Evolutionary conservation across 2,329 filamentous ascomycete genomes (phyloP), one percentile per base, ranked within the genome.

Genomic region (Aquanectria penicillioides): DNA sequence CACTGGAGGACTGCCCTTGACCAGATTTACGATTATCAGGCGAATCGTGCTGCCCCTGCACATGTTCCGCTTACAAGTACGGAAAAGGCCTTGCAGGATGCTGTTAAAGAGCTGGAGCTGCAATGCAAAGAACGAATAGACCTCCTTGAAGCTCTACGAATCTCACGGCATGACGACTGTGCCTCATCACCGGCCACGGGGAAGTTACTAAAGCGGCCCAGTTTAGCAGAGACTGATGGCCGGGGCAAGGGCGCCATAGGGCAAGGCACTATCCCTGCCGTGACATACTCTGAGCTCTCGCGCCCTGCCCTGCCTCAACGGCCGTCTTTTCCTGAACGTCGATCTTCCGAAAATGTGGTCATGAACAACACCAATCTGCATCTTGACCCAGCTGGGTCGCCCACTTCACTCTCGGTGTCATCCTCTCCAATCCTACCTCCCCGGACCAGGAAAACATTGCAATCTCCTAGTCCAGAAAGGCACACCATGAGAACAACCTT

Each of bases 41-140:
- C 91, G 57, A 91, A 90, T 74, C 89, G 88, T 71, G 83, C 91
- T 36, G 86, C 90, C 40, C 82, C 87, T 41, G 87, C 84, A 62
- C 91, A 91, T 72, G 80, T 83, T 11, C 88, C 92, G 17, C 87
- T 88, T 69, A 89, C 88, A 47, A 92, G 96, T 76, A 96, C 92
- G 2, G 94, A 98, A 73, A 90, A 86, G 69, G 89, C 92, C 3
- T 78, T 98, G 55, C 85, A 91, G 52, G 91, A 95, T 54, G 96
- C 93, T 44, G 78, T 98, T 59, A 86, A 87, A 57, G 85, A 93
- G 69, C 85, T 98, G 71, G 93, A 98, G 73, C 74, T 94, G 62
- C 94, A 97, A 77, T 97, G 94, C 76, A 94, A 95, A 75, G 94
- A 98, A 77, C 86, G 94, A 44, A 92, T 97, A 47, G 93, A 97